Evolutionary conservation across 1,139 yeast species (phyloP).

Genomic region (Saccharomycopsis phalli): DNA sequence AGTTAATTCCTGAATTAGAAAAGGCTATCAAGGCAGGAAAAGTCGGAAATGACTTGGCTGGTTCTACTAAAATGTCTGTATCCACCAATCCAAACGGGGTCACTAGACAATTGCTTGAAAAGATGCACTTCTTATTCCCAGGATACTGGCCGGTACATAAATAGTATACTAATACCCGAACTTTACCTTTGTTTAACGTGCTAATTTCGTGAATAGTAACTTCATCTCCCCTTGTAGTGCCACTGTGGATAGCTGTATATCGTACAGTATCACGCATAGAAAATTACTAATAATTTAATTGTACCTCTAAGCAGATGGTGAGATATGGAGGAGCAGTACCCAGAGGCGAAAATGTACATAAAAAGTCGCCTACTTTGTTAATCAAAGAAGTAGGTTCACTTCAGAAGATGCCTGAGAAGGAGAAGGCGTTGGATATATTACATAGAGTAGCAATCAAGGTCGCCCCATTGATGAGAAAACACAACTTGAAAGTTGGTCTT

Average conservation of each 20-base stretch:
- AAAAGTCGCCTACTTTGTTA: constrained; percentile 35
- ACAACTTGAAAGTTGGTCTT: constrained; percentile 55
- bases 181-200: too few relatives aligned
- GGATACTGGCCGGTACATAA: constrained; percentile 67
- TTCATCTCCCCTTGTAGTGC: too few relatives aligned
- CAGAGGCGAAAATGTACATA: not conserved
- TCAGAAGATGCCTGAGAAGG: constrained; percentile 43
- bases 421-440: constrained; percentile 44
- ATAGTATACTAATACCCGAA: too few relatives aligned
- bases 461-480: constrained; percentile 68
- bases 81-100: constrained; percentile 74
- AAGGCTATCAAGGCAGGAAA: constrained; percentile 48
- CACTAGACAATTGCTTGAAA: constrained; percentile 61
- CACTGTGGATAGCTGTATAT: too few relatives aligned
- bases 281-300: too few relatives aligned
- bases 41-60: constrained; percentile 62
- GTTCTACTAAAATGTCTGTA: constrained; percentile 73
- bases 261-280: too few relatives aligned
- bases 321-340: constrained; percentile 4
- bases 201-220: too few relatives aligned
- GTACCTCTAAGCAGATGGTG: too few relatives aligned
- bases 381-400: constrained; percentile 49
- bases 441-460: constrained; percentile 54
- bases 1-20: constrained; percentile 58
- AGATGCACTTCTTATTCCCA: constrained; percentile 85